Conservation (phyloP, 345 rosid genomes). For the Gossypium thurberi region DNA sequence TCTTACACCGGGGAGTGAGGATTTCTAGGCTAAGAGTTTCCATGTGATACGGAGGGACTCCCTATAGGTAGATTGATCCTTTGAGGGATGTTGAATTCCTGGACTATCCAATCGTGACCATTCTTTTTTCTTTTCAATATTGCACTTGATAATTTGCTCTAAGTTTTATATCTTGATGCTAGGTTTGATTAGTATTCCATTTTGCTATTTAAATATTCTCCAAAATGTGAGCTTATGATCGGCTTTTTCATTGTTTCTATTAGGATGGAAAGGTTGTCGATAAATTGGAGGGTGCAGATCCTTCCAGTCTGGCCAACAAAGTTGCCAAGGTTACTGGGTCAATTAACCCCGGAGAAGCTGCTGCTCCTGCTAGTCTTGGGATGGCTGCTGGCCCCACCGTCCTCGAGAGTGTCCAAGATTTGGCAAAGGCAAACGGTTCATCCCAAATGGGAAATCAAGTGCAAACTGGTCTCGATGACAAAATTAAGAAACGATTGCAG, state of each 20-base stretch:
- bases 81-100: not conserved
- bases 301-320: slow-evolving; percentile 91
- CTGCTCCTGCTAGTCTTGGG: slow-evolving; percentile 97
- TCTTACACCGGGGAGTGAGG: not conserved
- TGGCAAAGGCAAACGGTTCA: slow-evolving; percentile 51
- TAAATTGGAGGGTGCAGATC: slow-evolving; percentile 92
- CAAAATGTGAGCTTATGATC: not conserved
- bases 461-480: slow-evolving; percentile 31
- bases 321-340: slow-evolving; percentile 70
- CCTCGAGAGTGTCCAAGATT: slow-evolving; percentile 69
- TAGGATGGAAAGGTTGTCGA: slow-evolving; percentile 83
- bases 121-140: not conserved
- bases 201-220: not conserved
- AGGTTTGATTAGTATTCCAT: not conserved
- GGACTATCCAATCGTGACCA: not conserved
- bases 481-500: slow-evolving; percentile 45
- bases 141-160: not conserved
- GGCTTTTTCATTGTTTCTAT: not conserved
- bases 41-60: not conserved
- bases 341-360: slow-evolving; percentile 59
- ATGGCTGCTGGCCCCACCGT: slow-evolving; percentile 84
- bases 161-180: not conserved
- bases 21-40: not conserved
- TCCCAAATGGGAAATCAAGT: slow-evolving; percentile 30
- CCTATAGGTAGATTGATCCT: not conserved